Conservation (phyloP, 495 filamentous ascomycete species). For the Hypomontagnella submonticulosa region DNA sequence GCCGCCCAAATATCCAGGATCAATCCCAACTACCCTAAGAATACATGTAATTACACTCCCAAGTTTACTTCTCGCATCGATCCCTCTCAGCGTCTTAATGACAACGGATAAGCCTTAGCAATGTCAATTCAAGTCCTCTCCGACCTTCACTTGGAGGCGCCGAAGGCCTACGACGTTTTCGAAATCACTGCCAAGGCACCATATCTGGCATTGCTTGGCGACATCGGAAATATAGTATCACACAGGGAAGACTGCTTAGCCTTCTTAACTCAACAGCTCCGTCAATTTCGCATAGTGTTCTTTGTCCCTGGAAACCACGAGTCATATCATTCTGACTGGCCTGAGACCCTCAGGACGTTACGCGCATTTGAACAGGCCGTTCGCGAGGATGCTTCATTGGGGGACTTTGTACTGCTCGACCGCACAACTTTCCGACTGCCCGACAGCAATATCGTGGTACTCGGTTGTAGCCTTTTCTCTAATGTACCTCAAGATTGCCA, state of each 20-base stretch:
- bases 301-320: conserved; percentile 69
- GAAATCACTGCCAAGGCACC: conserved; percentile 56
- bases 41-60: no score
- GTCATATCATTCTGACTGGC: conserved; percentile 60
- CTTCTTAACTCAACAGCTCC: conserved; percentile 60
- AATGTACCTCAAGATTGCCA: conserved; percentile 44
- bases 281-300: conserved; percentile 59
- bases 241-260: conserved; percentile 53
- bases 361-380: conserved; percentile 41
- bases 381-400: conserved; percentile 33
- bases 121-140: conserved; percentile 64
- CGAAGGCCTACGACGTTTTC: conserved; percentile 59
- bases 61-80: no score
- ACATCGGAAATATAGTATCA: conserved; percentile 60
- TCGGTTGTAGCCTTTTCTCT: conserved; percentile 64
- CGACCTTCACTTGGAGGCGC: conserved; percentile 66
- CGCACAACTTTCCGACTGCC: conserved; percentile 17
- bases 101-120: background rate
- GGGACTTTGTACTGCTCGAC: conserved; percentile 61
- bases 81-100: no score
- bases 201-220: conserved; percentile 66
- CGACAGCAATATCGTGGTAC: conserved; percentile 47
- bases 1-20: no score
- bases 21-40: no score
- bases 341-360: conserved; percentile 23